phyloP scores from a whole-genome alignment of 192 early-diverging fungal species.

The Neocallimastix lanati region DNA sequence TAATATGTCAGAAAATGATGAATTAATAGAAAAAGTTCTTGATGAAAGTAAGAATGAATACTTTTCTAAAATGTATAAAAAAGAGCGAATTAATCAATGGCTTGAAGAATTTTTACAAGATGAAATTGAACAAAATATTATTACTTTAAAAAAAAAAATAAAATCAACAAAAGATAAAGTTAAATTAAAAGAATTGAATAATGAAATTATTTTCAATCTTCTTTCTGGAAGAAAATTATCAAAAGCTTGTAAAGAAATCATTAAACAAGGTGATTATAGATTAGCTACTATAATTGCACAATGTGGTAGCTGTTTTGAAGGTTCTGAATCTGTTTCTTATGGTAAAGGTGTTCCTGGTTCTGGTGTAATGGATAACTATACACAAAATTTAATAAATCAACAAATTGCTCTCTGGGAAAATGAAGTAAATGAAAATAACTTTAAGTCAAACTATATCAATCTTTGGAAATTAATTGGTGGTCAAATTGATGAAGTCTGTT shows the following conservation, averaged over 20 bases:
- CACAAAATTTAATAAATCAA: conserved; percentile 4
- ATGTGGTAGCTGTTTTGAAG: conserved; percentile 21
- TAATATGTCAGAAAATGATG: background rate
- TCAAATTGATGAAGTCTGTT: background rate
- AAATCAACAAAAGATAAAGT: conserved; percentile 8
- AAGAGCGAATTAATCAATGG: conserved; percentile 41
- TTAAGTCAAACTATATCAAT: conserved; percentile 7
- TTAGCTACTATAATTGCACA: conserved; percentile 66
- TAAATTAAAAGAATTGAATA: background rate
- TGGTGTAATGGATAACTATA: conserved; percentile 3
- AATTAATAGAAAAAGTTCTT: background rate
- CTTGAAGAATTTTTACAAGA: conserved; percentile 31
- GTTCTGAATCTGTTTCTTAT: background rate
- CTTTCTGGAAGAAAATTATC: conserved; percentile 39
- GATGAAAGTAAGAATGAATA: conserved; percentile 4
- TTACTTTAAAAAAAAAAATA: conserved; percentile 1
- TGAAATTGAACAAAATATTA: conserved; percentile 18
- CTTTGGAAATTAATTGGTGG: conserved; percentile 20
- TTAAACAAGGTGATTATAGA: conserved; percentile 40
- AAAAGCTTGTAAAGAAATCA: conserved; percentile 40
- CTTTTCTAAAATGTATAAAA: conserved; percentile 19
- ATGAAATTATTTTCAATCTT: conserved; percentile 25
- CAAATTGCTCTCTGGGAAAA: conserved; percentile 19
- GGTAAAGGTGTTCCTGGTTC: conserved; percentile 19
- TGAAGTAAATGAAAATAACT: background rate